Evolutionary conservation across 2,329 filamentous ascomycete species (phyloP).

Genomic region (Trichoderma sp.): DNA sequence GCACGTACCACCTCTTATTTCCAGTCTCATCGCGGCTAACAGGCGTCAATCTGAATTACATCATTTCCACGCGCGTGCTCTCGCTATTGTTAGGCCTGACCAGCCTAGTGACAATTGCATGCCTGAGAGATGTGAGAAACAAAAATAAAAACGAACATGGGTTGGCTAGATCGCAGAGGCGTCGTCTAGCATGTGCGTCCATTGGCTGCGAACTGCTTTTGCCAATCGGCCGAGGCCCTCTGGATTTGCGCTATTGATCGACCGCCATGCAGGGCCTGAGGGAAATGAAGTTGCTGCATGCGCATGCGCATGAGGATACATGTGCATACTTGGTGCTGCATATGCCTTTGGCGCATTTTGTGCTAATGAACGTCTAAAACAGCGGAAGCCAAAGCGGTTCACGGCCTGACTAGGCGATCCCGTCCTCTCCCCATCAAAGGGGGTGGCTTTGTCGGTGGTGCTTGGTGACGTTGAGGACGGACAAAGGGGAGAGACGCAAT

Average conservation of each 20-base stretch:
- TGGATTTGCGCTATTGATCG: conserved; percentile 21
- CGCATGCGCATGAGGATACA: conserved; percentile 13
- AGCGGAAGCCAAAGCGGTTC: background rate
- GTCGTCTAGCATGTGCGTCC: conserved; percentile 9
- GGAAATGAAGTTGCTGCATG: conserved; percentile 27
- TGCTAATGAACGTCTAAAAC: conserved; percentile 11
- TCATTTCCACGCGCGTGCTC: conserved; percentile 2
- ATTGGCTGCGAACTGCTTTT: conserved; percentile 17
- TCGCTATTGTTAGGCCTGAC: conserved; percentile 26
- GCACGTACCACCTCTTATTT: conserved; percentile 26
- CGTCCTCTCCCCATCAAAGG: conserved; percentile 4
- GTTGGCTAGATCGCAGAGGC: conserved; percentile 9
- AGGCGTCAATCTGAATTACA: conserved; percentile 26
- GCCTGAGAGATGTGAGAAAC: background rate
- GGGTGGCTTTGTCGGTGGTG: background rate
- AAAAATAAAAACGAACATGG: conserved; percentile 13
- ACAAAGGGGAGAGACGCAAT: background rate
- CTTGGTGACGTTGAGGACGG: background rate
- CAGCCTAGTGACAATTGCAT: conserved; percentile 22
- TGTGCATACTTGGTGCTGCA: background rate
- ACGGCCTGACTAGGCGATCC: background rate
- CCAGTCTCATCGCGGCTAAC: conserved; percentile 25
- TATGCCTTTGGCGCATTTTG: conserved; percentile 3
- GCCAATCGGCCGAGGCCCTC: conserved; percentile 23
- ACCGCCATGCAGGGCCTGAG: conserved; percentile 18